Base-by-base conservation (phyloP, 352 stramenopile species). In the Globisporangium cylindrosporum region DNA sequence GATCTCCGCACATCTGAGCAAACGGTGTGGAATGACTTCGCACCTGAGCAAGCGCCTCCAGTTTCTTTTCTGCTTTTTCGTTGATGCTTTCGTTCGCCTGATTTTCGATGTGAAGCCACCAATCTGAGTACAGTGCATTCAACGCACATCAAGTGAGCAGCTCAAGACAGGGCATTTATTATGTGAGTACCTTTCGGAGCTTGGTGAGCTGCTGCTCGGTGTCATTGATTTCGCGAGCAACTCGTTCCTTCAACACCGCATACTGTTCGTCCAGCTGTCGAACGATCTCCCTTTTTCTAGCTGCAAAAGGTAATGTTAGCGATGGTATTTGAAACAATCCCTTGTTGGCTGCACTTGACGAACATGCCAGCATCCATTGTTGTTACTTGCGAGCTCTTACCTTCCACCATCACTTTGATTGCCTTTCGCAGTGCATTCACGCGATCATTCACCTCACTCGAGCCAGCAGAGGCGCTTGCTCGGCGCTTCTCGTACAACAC, bases 61-160 rank as follows among this genome's bases (percentile, higher is more conserved):
- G 57, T 20, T 76, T 70, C n/a, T 41, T 56, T 22, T 72, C 59
- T 27, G 70, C 61, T 41, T 74, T 74, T n/a, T 71, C 66, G 34
- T 72, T 72, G 55, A 78, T 76, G 49, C 53, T 76, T 5, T 78
- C 43, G 46, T 76, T 70, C 36, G 66, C 67, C 70, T 79, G 60
- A n/a, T 25, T 41, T 20, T 20, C 3, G 7, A 38, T n/a, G n/a
- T 51, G 6, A 27, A 62, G 15, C 9, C 56, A 62, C 32, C 15
- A 51, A 51, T 22, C 43, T 51, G 43, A 48, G 29, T 24, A 62
- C 24, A 62, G 59, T 20, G 36, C 38, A 34, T 27, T 34, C 57
- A 62, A 46, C 15, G 38, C 38, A 46, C 38, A 46, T 12, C 34
- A 20, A 0, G 58, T 29, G 48, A 69, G 67, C 58, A 53, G 4